phyloP scores from a whole-genome alignment of 306 rosid species.

The Sicyos baderoa region DNA sequence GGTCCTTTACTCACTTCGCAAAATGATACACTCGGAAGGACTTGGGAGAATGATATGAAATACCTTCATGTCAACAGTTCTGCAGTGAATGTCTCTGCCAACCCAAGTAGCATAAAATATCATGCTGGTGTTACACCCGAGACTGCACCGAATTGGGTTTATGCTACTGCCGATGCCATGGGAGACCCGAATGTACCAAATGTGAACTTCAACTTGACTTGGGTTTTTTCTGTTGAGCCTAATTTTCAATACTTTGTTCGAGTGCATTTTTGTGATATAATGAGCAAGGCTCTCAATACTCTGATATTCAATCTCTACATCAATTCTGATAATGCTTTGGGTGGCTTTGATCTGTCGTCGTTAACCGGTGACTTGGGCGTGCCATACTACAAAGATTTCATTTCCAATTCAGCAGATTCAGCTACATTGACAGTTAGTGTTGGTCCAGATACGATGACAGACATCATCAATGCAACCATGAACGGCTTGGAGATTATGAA shows the following conservation, averaged over 20 bases:
- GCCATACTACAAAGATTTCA: conserved; percentile 63
- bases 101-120: conserved; percentile 55
- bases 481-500: conserved; percentile 80
- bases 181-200: conserved; percentile 47
- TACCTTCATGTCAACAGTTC: conserved; percentile 81
- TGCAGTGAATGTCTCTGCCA: conserved; percentile 46
- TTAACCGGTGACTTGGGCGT: conserved; percentile 46
- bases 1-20: conserved; percentile 68
- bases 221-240: conserved; percentile 74
- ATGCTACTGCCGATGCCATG: conserved; percentile 85
- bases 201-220: conserved; percentile 79
- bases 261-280: conserved; percentile 79
- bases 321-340: conserved; percentile 51
- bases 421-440: conserved; percentile 67
- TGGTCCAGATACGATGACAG: conserved; percentile 74
- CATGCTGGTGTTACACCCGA: conserved; percentile 45
- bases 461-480: conserved; percentile 54
- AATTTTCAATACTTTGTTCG: conserved; percentile 58
- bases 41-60: conserved; percentile 76
- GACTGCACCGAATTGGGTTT: conserved; percentile 80
- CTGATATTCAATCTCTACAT: conserved; percentile 75
- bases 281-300: conserved; percentile 57
- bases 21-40: conserved; percentile 84
- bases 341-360: conserved; percentile 67
- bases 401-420: conserved; percentile 50